phyloP scores from a whole-genome alignment of 2,329 filamentous ascomycete genomes.

The Sporothrix variecibatus region DNA sequence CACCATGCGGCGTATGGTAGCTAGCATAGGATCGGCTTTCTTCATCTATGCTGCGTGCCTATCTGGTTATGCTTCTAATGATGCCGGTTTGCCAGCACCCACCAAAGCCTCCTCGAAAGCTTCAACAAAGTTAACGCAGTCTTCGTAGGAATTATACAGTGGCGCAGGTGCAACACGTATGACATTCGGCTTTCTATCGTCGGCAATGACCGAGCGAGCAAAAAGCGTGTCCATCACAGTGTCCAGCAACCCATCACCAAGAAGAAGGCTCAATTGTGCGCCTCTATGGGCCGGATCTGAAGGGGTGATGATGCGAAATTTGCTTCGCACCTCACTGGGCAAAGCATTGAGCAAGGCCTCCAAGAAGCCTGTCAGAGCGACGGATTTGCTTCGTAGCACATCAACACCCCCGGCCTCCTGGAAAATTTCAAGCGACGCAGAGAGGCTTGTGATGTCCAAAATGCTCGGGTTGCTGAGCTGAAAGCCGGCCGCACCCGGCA shows the following conservation, averaged over 20 bases:
- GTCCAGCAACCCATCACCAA: constrained; percentile 72
- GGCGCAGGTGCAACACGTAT: constrained; percentile 82
- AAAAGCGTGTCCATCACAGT: constrained; percentile 64
- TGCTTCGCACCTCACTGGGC: constrained; percentile 37
- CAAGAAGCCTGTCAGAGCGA: constrained; percentile 74
- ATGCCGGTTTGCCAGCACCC: background rate
- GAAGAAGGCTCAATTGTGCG: constrained; percentile 73
- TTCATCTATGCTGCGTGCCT: background rate
- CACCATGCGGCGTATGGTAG: too few species aligned
- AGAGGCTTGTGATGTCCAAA: constrained; percentile 74
- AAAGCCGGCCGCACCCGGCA: constrained; percentile 75
- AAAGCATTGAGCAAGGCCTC: constrained; percentile 63
- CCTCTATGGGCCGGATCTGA: constrained; percentile 67
- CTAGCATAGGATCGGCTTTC: background rate
- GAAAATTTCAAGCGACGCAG: constrained; percentile 74
- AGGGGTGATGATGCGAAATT: constrained; percentile 70
- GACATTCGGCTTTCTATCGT: constrained; percentile 83
- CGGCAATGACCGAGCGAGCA: constrained; percentile 70
- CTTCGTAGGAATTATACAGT: constrained; percentile 77
- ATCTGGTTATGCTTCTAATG: background rate
- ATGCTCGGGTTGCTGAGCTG: constrained; percentile 82
- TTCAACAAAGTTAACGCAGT: constrained; percentile 42
- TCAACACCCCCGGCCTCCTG: constrained; percentile 65
- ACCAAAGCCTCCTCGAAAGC: constrained; percentile 27
- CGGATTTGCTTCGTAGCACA: constrained; percentile 68